phyloP scores from a whole-genome alignment of 441 rosid species.

The Croton setiger region DNA sequence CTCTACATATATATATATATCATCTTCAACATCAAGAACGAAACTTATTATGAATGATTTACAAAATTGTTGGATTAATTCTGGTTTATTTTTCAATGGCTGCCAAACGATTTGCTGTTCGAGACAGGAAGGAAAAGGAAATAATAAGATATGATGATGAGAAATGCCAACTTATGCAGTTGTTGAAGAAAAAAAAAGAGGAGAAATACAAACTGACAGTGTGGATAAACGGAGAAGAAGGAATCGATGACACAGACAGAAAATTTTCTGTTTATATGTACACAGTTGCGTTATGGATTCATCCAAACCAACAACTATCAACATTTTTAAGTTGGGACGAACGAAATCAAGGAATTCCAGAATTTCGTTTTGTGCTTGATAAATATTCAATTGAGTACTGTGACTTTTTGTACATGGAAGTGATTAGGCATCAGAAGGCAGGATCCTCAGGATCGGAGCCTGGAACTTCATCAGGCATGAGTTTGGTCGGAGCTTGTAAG shows the following conservation, averaged over 20 bases:
- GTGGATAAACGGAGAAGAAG: slow-evolving; percentile 15
- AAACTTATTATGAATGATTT: no score
- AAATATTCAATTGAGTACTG: neutral
- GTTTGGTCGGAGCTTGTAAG: slow-evolving; percentile 25
- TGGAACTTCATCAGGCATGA: slow-evolving; percentile 17
- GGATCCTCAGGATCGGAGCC: neutral
- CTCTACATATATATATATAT: no score
- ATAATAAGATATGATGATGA: no score
- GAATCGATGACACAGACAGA: slow-evolving; percentile 14
- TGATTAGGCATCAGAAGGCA: neutral
- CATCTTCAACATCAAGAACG: no score
- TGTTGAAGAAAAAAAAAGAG: no score
- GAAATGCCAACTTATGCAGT: no score
- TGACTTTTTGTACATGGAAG: slow-evolving; percentile 23
- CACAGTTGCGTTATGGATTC: slow-evolving; percentile 5
- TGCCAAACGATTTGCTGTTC: no score
- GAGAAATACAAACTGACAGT: neutral
- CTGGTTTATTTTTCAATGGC: no score
- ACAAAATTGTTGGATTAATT: no score
- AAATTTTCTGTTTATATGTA: neutral
- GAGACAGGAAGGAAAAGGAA: no score
- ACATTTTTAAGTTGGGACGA: neutral
- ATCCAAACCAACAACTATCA: neutral
- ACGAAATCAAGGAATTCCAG: no score
- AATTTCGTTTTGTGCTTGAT: neutral